Evolutionary conservation across 352 stramenopile genomes (phyloP), one percentile per base, ranked within the genome.

Genomic region (Elongisporangium undulatum): DNA sequence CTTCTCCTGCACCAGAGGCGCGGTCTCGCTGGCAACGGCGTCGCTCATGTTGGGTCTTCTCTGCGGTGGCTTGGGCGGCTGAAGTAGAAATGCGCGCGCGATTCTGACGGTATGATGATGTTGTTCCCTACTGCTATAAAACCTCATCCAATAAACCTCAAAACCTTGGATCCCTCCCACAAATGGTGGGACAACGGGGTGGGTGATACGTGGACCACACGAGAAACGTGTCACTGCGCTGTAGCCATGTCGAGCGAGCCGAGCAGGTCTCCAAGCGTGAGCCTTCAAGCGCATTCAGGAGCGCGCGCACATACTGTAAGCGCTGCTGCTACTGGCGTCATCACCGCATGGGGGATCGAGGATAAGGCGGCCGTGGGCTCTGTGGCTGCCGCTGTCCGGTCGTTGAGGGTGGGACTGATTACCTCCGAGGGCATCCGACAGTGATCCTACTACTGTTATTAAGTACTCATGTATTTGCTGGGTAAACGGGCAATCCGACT

Each of bases 1-100:
- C 66, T 92, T 92, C 10, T 65, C 48, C 51, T 58, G 24, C 49
- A 45, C 34, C 34, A 45, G 34, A 45, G 34, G 34, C 34, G 34
- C 12, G 34, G 34, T 45, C 34, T 45, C 34, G 34, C 34, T 45
- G 34, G 34, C 34, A 45, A 45, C 34, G 34, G 34, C 34, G 34
- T 45, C 34, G 34, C 34, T 45, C 34, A 45, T 45, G 7, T 7
- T 39, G 10, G 6, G 3, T 13, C 7, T 9, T 13, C 10, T 45
- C 34, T 45, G 8, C 34, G 34, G 5, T 7, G 26, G 9, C 7
- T 9, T 45, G 34, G 34, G 10, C 12, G 34, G 34, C 34, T 45
- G 34, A 45, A 45, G 10, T 45, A 45, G 34, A 45, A 45, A 45
- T 45, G 34, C 34, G 34, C 34, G 34, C 34, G 34, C 34, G 13